Evolutionary conservation across 176 grass and related monocot species (phyloP).

Genomic region (Dendrocalamus sinicus): DNA sequence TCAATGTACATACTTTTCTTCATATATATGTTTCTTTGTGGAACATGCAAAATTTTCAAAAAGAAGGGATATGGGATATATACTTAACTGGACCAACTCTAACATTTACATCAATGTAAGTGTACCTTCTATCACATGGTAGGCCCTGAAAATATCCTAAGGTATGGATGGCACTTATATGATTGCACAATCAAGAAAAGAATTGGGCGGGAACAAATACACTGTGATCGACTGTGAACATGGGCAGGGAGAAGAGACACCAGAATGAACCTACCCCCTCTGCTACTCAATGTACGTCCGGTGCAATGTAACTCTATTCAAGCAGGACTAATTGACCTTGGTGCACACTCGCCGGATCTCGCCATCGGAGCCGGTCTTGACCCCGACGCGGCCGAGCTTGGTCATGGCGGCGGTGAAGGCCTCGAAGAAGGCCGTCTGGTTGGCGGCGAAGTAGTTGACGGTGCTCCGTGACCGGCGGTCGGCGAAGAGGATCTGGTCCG

Average conservation of each 20-base stretch:
- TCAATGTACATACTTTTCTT: background rate
- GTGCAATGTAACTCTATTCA: background rate
- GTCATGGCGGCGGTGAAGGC: conserved; percentile 70
- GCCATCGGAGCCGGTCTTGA: conserved; percentile 61
- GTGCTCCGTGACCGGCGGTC: conserved; percentile 69
- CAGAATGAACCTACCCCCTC: background rate
- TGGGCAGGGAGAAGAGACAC: background rate
- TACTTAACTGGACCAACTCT: conserved; percentile 29
- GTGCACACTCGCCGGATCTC: conserved; percentile 85
- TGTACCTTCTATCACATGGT: conserved; percentile 44
- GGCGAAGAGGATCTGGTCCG: conserved; percentile 79
- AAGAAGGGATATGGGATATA: conserved; percentile 29
- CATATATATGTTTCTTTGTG: no score
- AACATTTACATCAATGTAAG: conserved; percentile 51
- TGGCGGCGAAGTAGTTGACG: conserved; percentile 81
- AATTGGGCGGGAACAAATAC: conserved; percentile 48
- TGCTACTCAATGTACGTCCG: conserved; percentile 14
- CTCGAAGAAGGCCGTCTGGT: conserved; percentile 86
- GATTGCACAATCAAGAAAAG: conserved; percentile 47
- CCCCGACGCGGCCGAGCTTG: conserved; percentile 76
- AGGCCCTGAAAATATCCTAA: conserved; percentile 30
- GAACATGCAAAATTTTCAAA: background rate
- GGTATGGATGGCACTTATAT: background rate
- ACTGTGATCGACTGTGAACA: conserved; percentile 11
- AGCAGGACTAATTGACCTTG: conserved; percentile 52